These are phyloP conservation scores for Aspergillus ellipticus DNA, from an alignment of 495 filamentous ascomycete genomes.

Conservation along the genomic window DNA sequence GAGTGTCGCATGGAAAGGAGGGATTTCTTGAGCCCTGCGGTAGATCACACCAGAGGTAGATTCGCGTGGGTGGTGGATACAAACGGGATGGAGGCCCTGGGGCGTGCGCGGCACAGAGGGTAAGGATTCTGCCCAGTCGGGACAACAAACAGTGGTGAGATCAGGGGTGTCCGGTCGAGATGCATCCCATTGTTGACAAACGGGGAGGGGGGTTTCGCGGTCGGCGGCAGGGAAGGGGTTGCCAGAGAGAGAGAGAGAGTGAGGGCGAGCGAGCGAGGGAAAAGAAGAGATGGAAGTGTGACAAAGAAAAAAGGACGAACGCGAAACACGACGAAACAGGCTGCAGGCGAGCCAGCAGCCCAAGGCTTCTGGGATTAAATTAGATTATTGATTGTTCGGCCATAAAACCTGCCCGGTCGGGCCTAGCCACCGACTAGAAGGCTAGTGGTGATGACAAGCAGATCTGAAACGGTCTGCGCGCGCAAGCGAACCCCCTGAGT, in stretches of 20 bases:
- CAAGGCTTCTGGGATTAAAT: not conserved
- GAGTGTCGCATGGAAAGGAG: not conserved
- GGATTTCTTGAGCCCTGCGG: not conserved
- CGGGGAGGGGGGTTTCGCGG: not conserved
- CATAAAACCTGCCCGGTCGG: not conserved
- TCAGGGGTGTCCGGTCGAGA: not conserved
- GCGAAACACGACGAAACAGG: slow-evolving; percentile 1
- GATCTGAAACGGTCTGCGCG: slow-evolving; percentile 4
- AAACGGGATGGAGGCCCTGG: not conserved
- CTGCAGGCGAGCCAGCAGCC: not conserved
- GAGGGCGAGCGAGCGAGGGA: slow-evolving; percentile 1
- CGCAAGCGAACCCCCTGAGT: slow-evolving; percentile 3
- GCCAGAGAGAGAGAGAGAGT: slow-evolving; percentile 6
- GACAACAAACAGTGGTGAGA: not conserved
- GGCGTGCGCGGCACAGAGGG: not conserved
- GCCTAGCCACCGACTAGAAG: not conserved
- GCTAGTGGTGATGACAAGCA: not conserved
- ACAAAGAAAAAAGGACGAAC: slow-evolving; percentile 8
- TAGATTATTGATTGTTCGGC: not conserved
- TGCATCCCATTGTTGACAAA: not conserved
- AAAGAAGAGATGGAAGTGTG: slow-evolving; percentile 6
- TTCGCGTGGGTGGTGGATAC: not conserved
- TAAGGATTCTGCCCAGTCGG: not conserved
- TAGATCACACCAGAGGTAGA: not conserved
- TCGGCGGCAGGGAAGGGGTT: not conserved